Percentiles rank a stretch among this genome's conserved stretches.
These are phyloP conservation scores for Cladosporium colombiae DNA, from an alignment of 2,329 filamentous ascomycete species.

Conservation along the genomic window DNA sequence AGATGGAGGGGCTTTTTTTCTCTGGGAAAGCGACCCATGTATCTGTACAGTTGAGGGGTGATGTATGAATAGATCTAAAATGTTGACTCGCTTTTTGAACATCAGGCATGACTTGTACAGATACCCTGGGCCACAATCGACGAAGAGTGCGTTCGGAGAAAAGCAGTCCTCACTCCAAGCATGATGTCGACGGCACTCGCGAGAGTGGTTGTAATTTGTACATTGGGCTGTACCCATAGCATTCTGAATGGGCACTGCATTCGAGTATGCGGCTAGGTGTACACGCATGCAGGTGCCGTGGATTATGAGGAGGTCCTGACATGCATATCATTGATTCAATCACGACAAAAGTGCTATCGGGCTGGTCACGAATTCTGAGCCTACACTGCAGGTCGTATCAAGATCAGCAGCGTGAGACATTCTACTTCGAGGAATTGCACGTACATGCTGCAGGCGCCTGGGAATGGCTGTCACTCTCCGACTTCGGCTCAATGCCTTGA, in stretches of 20 bases:
- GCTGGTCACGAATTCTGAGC: no score
- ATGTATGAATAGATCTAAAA: slow-evolving; percentile 1
- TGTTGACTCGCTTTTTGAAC: not conserved
- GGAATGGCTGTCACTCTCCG: not conserved
- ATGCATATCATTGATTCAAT: not conserved
- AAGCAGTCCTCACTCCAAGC: not conserved
- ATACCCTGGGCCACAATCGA: not conserved
- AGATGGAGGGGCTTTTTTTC: not conserved
- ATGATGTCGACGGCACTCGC: not conserved
- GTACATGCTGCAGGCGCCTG: not conserved
- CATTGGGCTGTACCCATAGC: not conserved
- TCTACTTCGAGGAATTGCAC: not conserved
- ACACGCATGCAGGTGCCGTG: not conserved
- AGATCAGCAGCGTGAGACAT: not conserved
- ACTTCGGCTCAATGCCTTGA: not conserved
- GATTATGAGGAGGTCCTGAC: not conserved
- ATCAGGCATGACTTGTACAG: not conserved
- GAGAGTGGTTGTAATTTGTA: not conserved
- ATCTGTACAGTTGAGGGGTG: slow-evolving; percentile 5
- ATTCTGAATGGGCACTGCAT: not conserved
- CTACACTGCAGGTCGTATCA: not conserved
- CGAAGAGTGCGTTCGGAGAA: not conserved
- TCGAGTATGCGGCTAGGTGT: not conserved
- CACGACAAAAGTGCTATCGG: not conserved
- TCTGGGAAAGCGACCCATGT: not conserved